These are phyloP conservation scores for Coleophoma crateriformis DNA, from an alignment of 2,329 filamentous ascomycete species.

Conservation along the genomic window DNA sequence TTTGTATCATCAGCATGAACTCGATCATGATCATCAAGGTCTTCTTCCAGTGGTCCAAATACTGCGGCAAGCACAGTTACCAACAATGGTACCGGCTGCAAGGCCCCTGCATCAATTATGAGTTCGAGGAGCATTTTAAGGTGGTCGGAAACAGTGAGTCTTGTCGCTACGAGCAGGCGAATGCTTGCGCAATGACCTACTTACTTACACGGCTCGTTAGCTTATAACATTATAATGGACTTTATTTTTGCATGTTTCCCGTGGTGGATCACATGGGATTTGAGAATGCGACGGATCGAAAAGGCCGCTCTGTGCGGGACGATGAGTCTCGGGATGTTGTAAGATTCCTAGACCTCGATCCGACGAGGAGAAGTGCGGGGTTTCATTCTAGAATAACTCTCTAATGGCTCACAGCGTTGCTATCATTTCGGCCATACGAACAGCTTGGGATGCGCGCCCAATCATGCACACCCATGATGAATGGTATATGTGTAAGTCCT, in stretches of 20 bases:
- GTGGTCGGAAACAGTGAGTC: slow-evolving; percentile 42
- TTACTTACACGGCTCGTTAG: slow-evolving; percentile 23
- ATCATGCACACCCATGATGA: slow-evolving; percentile 33
- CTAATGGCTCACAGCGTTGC: slow-evolving; percentile 30
- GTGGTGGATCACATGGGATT: slow-evolving; percentile 41
- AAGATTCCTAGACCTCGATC: slow-evolving; percentile 7
- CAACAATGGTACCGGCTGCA: slow-evolving; percentile 39
- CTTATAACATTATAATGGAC: slow-evolving; percentile 49
- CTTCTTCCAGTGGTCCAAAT: slow-evolving; percentile 42
- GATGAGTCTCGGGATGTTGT: slow-evolving; percentile 45
- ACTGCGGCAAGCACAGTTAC: slow-evolving; percentile 36
- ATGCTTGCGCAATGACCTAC: slow-evolving; percentile 2
- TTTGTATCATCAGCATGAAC: slow-evolving; percentile 44
- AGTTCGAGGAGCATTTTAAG: slow-evolving; percentile 38
- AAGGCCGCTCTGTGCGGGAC: slow-evolving; percentile 44
- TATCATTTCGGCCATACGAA: slow-evolving; percentile 40
- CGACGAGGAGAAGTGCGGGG: background rate
- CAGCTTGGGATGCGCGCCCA: slow-evolving; percentile 41
- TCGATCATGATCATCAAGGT: slow-evolving; percentile 40
- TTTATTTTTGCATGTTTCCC: slow-evolving; percentile 44
- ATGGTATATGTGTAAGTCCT: slow-evolving; percentile 37
- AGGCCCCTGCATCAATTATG: slow-evolving; percentile 35
- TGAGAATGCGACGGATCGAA: slow-evolving; percentile 41
- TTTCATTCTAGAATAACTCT: background rate
- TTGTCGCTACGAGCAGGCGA: background rate